phyloP scores from a whole-genome alignment of 306 rosid genomes.

The Lotus japonicus region DNA sequence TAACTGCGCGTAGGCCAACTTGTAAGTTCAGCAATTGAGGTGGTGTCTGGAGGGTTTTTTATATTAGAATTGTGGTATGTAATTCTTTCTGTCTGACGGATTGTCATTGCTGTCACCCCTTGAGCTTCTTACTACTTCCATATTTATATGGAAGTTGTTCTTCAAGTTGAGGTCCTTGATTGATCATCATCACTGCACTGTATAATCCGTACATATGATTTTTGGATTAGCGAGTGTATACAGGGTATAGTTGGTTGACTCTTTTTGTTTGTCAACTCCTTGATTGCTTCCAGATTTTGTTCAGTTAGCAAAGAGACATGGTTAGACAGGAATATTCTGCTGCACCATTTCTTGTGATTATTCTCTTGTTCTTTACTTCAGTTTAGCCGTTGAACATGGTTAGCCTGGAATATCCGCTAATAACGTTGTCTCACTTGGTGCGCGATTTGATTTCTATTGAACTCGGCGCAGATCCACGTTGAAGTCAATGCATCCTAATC shows the following conservation, averaged over 20 bases:
- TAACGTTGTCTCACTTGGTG: neutral
- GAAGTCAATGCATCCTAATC: too few relatives aligned
- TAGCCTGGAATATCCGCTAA: neutral
- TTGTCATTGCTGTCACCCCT: constrained; percentile 31
- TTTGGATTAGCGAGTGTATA: constrained; percentile 67
- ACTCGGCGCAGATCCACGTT: too few relatives aligned
- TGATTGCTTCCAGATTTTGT: constrained; percentile 34
- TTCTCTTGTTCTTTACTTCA: neutral
- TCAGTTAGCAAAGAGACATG: constrained; percentile 25
- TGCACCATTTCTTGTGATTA: constrained; percentile 14
- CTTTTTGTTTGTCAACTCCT: neutral
- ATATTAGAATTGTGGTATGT: constrained; percentile 49
- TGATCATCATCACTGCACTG: constrained; percentile 42
- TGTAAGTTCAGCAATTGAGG: constrained; percentile 36
- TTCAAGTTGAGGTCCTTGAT: constrained; percentile 41
- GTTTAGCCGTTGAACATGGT: too few relatives aligned
- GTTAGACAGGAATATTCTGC: too few relatives aligned
- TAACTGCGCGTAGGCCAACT: constrained; percentile 41
- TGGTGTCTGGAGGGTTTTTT: constrained; percentile 46
- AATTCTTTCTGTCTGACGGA: constrained; percentile 56
- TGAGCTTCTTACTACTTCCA: constrained; percentile 36
- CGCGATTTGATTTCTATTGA: too few relatives aligned
- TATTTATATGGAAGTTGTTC: constrained; percentile 36
- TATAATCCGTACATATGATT: constrained; percentile 53
- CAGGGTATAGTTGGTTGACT: constrained; percentile 58